A percentile compares a stretch with the other conserved stretches of the same genome.
These are phyloP conservation scores for Daedaleopsis nitida DNA, from an alignment of 768 basidiomycete species.

Conservation along the genomic window DNA sequence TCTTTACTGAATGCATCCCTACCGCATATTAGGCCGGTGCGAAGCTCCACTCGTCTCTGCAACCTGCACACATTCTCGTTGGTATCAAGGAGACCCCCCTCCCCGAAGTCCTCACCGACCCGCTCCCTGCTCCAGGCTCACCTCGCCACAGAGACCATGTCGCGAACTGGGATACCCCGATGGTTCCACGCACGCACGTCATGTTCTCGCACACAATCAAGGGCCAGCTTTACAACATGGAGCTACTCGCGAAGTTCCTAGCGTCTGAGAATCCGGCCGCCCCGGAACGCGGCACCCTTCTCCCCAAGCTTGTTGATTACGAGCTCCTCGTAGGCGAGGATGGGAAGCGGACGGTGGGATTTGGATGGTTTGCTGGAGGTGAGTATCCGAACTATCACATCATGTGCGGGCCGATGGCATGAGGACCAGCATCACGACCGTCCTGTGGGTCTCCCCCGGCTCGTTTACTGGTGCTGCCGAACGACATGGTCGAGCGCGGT, in stretches of 20 bases:
- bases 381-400: constrained; percentile 22
- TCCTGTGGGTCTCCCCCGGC: neutral
- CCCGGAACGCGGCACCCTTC: constrained; percentile 16
- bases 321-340: constrained; percentile 68
- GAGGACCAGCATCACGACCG: neutral
- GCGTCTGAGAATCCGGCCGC: constrained; percentile 26
- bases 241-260: constrained; percentile 69
- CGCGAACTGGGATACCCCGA: neutral
- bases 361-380: constrained; percentile 95
- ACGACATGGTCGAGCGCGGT: neutral
- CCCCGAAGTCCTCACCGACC: constrained; percentile 53
- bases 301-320: constrained; percentile 76
- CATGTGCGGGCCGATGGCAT: neutral
- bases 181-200: constrained; percentile 65
- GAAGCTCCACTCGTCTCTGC: constrained; percentile 53
- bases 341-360: constrained; percentile 82
- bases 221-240: constrained; percentile 84
- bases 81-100: constrained; percentile 91
- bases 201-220: constrained; percentile 95
- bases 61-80: constrained; percentile 70
- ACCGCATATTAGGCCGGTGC: constrained; percentile 70
- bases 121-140: constrained; percentile 33
- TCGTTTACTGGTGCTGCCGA: neutral
- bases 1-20: neutral
- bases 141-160: constrained; percentile 15